Percentiles rank a stretch among this genome's conserved stretches.
phyloP scores from a whole-genome alignment of 352 stramenopile genomes.

The Elongisporangium undulatum region DNA sequence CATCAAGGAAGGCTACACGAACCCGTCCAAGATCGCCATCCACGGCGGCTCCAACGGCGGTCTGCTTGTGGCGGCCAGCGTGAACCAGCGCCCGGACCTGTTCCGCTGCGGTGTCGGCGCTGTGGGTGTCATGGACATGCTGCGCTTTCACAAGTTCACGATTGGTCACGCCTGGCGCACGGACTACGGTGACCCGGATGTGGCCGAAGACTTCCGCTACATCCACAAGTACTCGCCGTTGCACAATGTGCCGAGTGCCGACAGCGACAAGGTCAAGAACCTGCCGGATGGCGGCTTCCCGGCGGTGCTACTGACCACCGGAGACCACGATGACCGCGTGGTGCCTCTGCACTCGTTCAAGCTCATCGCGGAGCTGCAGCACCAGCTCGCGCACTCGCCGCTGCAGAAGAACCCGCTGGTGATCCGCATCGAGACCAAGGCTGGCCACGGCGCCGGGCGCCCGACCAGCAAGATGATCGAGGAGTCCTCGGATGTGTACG shows the following conservation, averaged over 20 bases:
- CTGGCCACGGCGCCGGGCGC: constrained; percentile 86
- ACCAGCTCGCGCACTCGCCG: constrained; percentile 54
- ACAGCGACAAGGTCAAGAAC: constrained; percentile 43
- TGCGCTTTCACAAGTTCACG: constrained; percentile 94
- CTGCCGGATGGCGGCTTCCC: constrained; percentile 63
- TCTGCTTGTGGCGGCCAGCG: constrained; percentile 88
- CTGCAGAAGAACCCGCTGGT: constrained; percentile 84
- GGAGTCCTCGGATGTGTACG: constrained; percentile 81
- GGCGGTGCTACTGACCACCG: constrained; percentile 80
- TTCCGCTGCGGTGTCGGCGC: constrained; percentile 91
- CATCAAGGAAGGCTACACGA: constrained; percentile 87
- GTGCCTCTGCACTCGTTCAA: constrained; percentile 91
- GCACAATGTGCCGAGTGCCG: constrained; percentile 79
- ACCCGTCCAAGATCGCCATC: constrained; percentile 86
- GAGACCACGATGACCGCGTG: constrained; percentile 89
- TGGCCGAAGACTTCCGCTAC: constrained; percentile 78
- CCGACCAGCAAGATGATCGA: constrained; percentile 88
- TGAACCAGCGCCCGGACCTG: constrained; percentile 89
- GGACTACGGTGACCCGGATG: constrained; percentile 84
- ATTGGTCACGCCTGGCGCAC: constrained; percentile 89
- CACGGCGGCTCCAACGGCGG: constrained; percentile 93
- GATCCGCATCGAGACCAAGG: constrained; percentile 89
- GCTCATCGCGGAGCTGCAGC: constrained; percentile 84
- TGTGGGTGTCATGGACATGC: constrained; percentile 96
- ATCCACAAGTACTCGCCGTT: constrained; percentile 84